These are phyloP conservation scores for Sphagnum fallax DNA, from an alignment of 228 moss, liverwort and hornwort species.

Conservation along the genomic window DNA sequence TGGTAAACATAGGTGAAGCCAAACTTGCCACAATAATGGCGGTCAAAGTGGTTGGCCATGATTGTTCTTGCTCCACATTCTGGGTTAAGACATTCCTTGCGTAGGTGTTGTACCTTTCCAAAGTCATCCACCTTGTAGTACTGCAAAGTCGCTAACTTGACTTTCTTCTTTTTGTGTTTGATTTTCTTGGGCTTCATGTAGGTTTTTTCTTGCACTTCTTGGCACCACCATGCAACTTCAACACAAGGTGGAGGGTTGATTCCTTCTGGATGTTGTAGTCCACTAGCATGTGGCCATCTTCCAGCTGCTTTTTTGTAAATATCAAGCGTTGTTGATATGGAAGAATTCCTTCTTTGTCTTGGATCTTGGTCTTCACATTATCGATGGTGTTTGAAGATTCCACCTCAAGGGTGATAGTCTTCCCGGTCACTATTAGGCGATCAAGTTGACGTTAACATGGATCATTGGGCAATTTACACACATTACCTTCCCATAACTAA, in stretches of 20 bases:
- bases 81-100: constrained; percentile 46
- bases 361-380: constrained; percentile 19
- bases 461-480: too few species aligned
- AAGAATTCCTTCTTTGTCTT: constrained; percentile 22
- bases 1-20: constrained; percentile 47
- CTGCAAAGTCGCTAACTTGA: constrained; percentile 46
- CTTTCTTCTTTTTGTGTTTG: constrained; percentile 55
- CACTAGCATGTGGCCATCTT: constrained; percentile 6
- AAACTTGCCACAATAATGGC: constrained; percentile 49
- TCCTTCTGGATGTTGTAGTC: constrained; percentile 21
- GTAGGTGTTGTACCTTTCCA: constrained; percentile 46
- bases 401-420: constrained; percentile 29
- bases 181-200: constrained; percentile 55
- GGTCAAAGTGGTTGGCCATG: constrained; percentile 47
- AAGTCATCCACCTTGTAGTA: constrained; percentile 52
- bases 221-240: background rate
- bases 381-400: constrained; percentile 24
- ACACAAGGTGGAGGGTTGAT: constrained; percentile 4
- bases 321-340: constrained; percentile 23
- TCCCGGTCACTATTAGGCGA: constrained; percentile 10
- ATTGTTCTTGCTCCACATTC: constrained; percentile 44
- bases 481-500: too few species aligned
- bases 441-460: background rate
- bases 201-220: constrained; percentile 50
- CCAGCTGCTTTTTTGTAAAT: constrained; percentile 15